Conservation (phyloP, 352 stramenopile genomes). For the Blastocystis sp. region DNA sequence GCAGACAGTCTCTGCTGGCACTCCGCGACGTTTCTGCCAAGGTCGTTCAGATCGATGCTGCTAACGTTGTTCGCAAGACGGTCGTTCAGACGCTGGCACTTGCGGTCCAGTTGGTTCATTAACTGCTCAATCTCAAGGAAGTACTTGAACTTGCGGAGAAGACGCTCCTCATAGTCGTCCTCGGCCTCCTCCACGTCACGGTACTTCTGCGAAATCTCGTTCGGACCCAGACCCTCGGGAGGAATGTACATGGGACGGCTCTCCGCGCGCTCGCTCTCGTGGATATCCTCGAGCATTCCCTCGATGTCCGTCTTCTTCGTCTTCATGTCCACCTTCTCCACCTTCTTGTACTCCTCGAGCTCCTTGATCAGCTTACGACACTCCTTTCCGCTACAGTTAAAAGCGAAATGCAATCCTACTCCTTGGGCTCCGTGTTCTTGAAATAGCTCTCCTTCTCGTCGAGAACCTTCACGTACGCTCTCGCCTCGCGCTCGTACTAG, state of each 20-base stretch:
- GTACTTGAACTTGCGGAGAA: slow-evolving; percentile 50
- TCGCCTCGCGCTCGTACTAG: slow-evolving; percentile 29
- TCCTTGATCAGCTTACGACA: slow-evolving; percentile 42
- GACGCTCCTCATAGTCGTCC: slow-evolving; percentile 41
- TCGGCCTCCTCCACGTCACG: slow-evolving; percentile 46
- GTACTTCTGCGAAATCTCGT: slow-evolving; percentile 52
- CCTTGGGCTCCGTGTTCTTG: slow-evolving; percentile 18
- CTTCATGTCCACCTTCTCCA: slow-evolving; percentile 43
- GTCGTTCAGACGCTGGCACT: slow-evolving; percentile 47
- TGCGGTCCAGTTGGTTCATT: slow-evolving; percentile 48
- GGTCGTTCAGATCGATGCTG: not conserved
- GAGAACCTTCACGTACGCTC: slow-evolving; percentile 1
- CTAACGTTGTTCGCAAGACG: slow-evolving; percentile 26
- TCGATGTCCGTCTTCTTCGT: slow-evolving; percentile 14
- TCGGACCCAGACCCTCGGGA: slow-evolving; percentile 29
- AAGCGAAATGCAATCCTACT: not conserved
- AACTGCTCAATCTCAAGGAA: slow-evolving; percentile 38
- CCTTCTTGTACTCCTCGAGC: slow-evolving; percentile 28
- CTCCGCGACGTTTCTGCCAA: slow-evolving; percentile 15
- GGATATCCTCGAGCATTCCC: slow-evolving; percentile 33
- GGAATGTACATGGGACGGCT: slow-evolving; percentile 44
- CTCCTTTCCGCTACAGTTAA: slow-evolving; percentile 1
- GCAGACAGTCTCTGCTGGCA: not conserved
- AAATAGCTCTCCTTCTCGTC: slow-evolving; percentile 43
- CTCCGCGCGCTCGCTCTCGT: slow-evolving; percentile 44